A percentile compares a stretch with the other conserved stretches of the same genome.
Evolutionary conservation across 2,329 filamentous ascomycete species (phyloP).

Genomic region (Ophiostoma himal-ulmi): DNA sequence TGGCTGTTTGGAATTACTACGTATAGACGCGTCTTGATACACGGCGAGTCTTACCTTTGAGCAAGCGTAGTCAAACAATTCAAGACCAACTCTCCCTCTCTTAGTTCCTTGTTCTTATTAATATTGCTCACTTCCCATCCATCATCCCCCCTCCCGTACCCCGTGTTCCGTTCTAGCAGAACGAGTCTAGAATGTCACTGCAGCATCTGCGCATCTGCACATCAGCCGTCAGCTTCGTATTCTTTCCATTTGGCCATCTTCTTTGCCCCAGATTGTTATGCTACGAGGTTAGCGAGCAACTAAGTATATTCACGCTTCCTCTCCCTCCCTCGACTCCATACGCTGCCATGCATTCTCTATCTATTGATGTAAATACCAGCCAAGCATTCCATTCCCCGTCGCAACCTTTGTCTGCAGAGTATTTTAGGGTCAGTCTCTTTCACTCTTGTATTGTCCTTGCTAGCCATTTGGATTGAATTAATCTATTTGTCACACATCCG

Average conservation of each 20-base stretch:
- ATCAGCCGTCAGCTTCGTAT: neutral
- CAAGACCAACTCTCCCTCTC: too few relatives aligned
- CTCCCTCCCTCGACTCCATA: neutral
- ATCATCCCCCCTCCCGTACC: neutral
- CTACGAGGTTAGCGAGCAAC: neutral
- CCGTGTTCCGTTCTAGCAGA: neutral
- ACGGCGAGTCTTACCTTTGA: neutral
- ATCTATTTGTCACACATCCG: neutral
- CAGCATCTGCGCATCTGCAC: neutral
- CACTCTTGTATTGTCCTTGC: neutral
- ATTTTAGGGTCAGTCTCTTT: too few relatives aligned
- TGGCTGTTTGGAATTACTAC: neutral
- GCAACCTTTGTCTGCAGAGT: too few relatives aligned
- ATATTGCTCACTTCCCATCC: neutral
- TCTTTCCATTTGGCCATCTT: neutral
- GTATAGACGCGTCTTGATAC: neutral
- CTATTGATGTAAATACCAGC: neutral
- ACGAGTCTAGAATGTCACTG: neutral
- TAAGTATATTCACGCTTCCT: neutral
- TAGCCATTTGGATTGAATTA: neutral
- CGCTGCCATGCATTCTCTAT: neutral
- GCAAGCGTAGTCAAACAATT: too few relatives aligned
- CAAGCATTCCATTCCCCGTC: neutral
- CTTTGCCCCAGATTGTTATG: neutral
- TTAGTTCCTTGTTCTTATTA: neutral